Evolutionary conservation across 2,329 filamentous ascomycete species (phyloP), one percentile per base, ranked within the genome.

Genomic region (Phaeosphaeria sp.): DNA sequence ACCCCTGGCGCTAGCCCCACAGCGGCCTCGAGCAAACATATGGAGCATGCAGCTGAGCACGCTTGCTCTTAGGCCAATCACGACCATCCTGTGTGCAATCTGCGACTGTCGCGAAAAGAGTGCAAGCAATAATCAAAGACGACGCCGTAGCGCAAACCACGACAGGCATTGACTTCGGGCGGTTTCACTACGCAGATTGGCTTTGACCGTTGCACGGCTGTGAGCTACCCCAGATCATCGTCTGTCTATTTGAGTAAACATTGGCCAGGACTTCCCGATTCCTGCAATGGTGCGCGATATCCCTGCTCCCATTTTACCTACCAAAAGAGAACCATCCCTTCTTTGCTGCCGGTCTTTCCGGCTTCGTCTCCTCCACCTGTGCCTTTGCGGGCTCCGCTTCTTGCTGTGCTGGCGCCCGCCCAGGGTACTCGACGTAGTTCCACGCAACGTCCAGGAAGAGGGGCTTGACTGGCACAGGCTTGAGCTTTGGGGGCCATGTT

Each of bases 361-460:
- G 68, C 63, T 50, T 59, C 58, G 62, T 55, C 50, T 62, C 66
- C 59, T 70, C 68, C 55, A 68, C 67, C 55, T 49, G 59, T 52
- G 60, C 67, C 59, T 64, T 66, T 41, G 64, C 64, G 64, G 70
- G 44, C 52, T 63, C 62, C 59, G 74, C 63, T 55, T 77, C 72
- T 57, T 71, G 64, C 47, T 49, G 66, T 51, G 60, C 58, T 54
- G 74, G 72, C 30, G 77, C 66, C 66, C 87, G 87, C 33, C 88
- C 88, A 0, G 93, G 93, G 73, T 99, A 99, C 49, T 92, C 88
- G 61, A 99, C 93, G 75, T 97, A 98, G 75, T 98, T 98, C 91
- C 92, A 99, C 10, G 95, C 95, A 7, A 97, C 90, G 73, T 99
- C 95, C 58, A 98, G 87, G 83, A 98, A 98, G 33, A 98, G 84